Evolutionary conservation across 2,329 filamentous ascomycete species (phyloP).

Genomic region (Colletotrichum sp.): DNA sequence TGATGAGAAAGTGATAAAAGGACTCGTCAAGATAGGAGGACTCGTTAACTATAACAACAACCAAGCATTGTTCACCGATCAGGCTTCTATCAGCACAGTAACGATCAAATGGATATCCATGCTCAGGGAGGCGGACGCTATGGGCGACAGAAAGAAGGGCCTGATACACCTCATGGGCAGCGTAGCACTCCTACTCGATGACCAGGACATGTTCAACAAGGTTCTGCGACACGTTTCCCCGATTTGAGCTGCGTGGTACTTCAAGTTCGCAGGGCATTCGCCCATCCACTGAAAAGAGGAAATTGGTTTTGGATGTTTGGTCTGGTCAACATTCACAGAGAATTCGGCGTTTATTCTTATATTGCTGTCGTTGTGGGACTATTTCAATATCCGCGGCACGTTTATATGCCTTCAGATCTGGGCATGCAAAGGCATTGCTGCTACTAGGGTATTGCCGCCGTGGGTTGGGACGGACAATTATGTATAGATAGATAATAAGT

Average conservation of each 20-base stretch:
- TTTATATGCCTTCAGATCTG: neutral
- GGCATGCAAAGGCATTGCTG: neutral
- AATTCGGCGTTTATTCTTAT: neutral
- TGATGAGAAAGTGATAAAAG: neutral
- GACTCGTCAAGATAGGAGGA: neutral
- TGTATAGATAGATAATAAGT: neutral
- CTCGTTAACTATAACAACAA: neutral
- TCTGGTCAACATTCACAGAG: neutral
- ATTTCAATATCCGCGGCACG: neutral
- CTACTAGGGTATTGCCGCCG: neutral
- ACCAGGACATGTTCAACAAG: neutral
- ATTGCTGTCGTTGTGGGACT: neutral
- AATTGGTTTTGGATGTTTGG: neutral
- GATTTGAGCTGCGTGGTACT: neutral
- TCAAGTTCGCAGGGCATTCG: neutral
- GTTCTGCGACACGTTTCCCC: neutral
- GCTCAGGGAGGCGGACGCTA: neutral
- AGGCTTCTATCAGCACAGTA: neutral
- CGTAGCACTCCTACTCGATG: neutral
- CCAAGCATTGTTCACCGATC: neutral
- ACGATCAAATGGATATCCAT: neutral
- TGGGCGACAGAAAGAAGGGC: neutral
- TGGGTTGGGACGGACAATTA: neutral
- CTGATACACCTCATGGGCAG: neutral
- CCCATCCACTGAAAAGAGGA: neutral